Evolutionary conservation across 192 early-diverging fungal species (phyloP).

Genomic region (Gryganskiella cystojenkinii): DNA sequence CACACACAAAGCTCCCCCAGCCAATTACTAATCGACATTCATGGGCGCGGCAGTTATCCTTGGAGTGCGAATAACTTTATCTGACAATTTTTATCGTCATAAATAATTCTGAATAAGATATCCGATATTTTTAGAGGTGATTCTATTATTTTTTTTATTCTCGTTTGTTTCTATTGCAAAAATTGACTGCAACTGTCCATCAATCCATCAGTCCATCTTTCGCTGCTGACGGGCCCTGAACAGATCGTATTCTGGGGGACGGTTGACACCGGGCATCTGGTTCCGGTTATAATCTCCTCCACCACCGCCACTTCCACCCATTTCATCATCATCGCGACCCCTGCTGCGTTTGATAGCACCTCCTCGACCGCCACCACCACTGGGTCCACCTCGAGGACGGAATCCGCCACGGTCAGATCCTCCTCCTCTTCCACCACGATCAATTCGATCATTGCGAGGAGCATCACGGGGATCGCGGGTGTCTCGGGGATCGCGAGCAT

Average conservation of each 20-base stretch:
- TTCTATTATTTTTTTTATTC: not conserved
- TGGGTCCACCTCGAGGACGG: slow-evolving; percentile 40
- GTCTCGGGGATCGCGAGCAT: slow-evolving; percentile 19
- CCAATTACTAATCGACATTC: too few species aligned
- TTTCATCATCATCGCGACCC: slow-evolving; percentile 59
- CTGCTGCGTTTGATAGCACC: slow-evolving; percentile 55
- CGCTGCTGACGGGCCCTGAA: slow-evolving; percentile 62
- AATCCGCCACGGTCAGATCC: slow-evolving; percentile 28
- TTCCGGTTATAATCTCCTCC: slow-evolving; percentile 37
- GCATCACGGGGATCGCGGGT: slow-evolving; percentile 24
- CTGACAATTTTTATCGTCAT: too few species aligned
- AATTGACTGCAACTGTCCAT: not conserved
- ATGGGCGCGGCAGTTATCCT: too few species aligned
- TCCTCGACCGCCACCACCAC: slow-evolving; percentile 17
- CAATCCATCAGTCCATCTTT: slow-evolving; percentile 48
- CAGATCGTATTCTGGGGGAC: slow-evolving; percentile 66
- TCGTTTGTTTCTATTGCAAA: not conserved
- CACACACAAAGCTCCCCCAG: not conserved
- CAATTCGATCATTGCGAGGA: slow-evolving; percentile 17
- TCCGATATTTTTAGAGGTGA: slow-evolving; percentile 3
- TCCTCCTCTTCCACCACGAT: slow-evolving; percentile 23
- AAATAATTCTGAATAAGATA: not conserved
- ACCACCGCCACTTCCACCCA: slow-evolving; percentile 17
- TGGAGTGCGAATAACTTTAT: slow-evolving; percentile 1
- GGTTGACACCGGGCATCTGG: slow-evolving; percentile 59